These are phyloP conservation scores for Populus hybrid DNA, from an alignment of 441 rosid genomes.

Conservation along the genomic window DNA sequence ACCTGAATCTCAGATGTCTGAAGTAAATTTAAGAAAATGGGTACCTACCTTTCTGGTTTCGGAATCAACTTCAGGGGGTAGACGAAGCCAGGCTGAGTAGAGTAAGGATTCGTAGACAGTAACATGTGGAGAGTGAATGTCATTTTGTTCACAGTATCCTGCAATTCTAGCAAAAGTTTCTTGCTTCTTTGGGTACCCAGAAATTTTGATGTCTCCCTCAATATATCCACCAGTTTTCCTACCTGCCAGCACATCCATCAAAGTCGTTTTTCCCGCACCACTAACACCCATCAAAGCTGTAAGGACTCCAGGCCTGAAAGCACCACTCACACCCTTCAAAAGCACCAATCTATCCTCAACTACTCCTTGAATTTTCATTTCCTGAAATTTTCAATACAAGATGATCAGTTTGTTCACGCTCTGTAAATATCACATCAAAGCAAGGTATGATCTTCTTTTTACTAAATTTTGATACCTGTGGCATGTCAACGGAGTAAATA, in stretches of 20 bases:
- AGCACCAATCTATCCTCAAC: slow-evolving; percentile 52
- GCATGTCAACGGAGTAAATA: slow-evolving; percentile 68
- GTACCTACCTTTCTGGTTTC: slow-evolving; percentile 42
- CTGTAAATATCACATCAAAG: no score
- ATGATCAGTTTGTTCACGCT: not conserved
- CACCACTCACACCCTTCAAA: slow-evolving; percentile 70
- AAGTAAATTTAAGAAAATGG: not conserved
- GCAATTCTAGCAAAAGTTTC: slow-evolving; percentile 50
- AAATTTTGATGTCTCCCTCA: slow-evolving; percentile 38
- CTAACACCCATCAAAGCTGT: slow-evolving; percentile 96
- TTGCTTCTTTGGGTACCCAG: slow-evolving; percentile 50
- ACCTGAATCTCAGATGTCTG: not conserved
- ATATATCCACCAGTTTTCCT: slow-evolving; percentile 51
- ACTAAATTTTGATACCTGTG: slow-evolving; percentile 39
- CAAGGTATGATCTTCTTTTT: not conserved
- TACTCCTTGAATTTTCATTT: slow-evolving; percentile 61
- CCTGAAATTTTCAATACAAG: slow-evolving; percentile 30
- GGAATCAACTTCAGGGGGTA: slow-evolving; percentile 31
- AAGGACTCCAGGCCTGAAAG: slow-evolving; percentile 90
- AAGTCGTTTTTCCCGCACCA: slow-evolving; percentile 79
- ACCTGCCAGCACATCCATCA: slow-evolving; percentile 56
- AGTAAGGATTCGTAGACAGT: slow-evolving; percentile 47
- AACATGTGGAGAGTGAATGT: slow-evolving; percentile 47
- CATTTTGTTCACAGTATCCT: slow-evolving; percentile 51
- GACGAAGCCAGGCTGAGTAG: slow-evolving; percentile 55